Evolutionary conservation across 2,329 filamentous ascomycete genomes (phyloP).

Genomic region (Diaporthe citrichinensis): DNA sequence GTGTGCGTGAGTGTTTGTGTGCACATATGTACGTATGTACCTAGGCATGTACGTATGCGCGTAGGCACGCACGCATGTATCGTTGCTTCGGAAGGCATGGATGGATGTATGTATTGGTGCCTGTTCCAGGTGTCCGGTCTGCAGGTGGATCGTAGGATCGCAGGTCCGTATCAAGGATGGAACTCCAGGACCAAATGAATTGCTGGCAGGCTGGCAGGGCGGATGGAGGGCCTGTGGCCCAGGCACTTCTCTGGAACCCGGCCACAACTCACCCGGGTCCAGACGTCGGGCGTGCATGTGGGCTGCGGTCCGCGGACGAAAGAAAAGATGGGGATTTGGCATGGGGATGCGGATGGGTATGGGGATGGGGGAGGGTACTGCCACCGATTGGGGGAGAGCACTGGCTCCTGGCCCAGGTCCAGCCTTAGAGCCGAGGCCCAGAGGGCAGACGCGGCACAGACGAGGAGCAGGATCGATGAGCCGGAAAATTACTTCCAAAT

Average conservation of each 20-base stretch:
- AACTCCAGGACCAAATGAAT: conserved; percentile 11
- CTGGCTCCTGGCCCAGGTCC: conserved; percentile 19
- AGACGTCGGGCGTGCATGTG: conserved; percentile 31
- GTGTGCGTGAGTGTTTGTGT: background rate
- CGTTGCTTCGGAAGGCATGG: background rate
- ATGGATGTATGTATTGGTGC: conserved; percentile 10
- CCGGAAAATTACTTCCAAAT: conserved; percentile 26
- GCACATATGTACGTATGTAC: background rate
- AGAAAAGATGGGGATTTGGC: conserved; percentile 27
- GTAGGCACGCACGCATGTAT: background rate
- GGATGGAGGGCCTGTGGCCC: conserved; percentile 23
- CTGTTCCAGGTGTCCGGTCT: conserved; percentile 27
- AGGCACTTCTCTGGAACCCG: conserved; percentile 11
- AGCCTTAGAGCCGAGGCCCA: conserved; percentile 30
- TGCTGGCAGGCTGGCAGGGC: conserved; percentile 7
- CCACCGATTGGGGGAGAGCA: conserved; percentile 17
- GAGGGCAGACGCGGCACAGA: conserved; percentile 24
- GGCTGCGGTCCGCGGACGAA: conserved; percentile 28
- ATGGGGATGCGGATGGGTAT: conserved; percentile 8
- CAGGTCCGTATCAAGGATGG: conserved; percentile 18
- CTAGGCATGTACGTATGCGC: background rate
- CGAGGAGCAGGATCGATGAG: conserved; percentile 11
- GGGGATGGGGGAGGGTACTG: conserved; percentile 15
- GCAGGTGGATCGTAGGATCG: conserved; percentile 30
- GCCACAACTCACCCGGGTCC: conserved; percentile 18